Conservation (phyloP, 257 asterid genomes). For the Solanum chmielewskii region DNA sequence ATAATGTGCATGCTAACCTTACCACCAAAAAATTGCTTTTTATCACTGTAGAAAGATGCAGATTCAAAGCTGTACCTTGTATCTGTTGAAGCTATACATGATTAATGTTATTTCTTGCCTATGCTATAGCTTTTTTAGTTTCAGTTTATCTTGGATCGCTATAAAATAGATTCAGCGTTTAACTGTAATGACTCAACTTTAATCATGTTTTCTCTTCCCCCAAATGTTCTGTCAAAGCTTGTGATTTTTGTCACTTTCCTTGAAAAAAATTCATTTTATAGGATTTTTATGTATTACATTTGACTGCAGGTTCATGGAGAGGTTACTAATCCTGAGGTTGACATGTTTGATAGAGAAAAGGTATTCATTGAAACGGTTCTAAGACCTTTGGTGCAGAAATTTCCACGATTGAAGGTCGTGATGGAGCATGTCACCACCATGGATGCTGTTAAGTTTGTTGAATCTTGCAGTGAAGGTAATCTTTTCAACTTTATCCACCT, state of each 20-base stretch:
- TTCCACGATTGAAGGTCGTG: slow-evolving; percentile 74
- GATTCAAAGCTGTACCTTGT: not conserved
- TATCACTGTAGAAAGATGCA: not conserved
- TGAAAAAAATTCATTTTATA: not conserved
- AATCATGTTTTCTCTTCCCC: not conserved
- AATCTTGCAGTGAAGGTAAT: slow-evolving; percentile 69
- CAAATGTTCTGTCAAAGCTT: not conserved
- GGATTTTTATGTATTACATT: not conserved
- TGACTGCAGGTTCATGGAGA: slow-evolving; percentile 85
- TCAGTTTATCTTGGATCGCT: not conserved
- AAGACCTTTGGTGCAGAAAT: slow-evolving; percentile 51
- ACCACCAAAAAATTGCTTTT: not conserved
- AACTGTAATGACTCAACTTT: not conserved
- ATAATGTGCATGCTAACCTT: not conserved
- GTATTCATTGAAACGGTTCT: slow-evolving; percentile 72
- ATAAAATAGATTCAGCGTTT: not conserved
- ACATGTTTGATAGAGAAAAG: slow-evolving; percentile 88
- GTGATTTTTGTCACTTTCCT: not conserved
- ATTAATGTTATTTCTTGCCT: not conserved
- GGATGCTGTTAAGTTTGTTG: slow-evolving; percentile 77
- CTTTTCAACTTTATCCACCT: not conserved
- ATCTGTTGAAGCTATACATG: not conserved
- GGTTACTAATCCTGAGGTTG: slow-evolving; percentile 74
- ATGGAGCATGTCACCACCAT: slow-evolving; percentile 94
- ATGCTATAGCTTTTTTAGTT: not conserved